Evolutionary conservation across 805 yeast genomes (phyloP).

Genomic region (Pichia occidentalis): DNA sequence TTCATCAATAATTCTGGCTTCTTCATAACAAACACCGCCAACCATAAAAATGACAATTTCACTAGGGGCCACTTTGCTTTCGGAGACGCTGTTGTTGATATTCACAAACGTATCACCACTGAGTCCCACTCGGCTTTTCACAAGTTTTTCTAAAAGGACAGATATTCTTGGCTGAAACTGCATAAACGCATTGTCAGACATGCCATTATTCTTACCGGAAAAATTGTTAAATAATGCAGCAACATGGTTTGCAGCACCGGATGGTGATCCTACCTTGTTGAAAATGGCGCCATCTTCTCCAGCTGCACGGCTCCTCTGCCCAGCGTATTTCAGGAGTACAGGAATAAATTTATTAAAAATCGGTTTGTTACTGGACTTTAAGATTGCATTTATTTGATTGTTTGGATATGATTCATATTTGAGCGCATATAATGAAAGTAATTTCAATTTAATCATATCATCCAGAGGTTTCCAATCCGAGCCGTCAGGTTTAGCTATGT

Average conservation of each 20-base stretch:
- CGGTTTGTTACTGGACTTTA: constrained; percentile 32
- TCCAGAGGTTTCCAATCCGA: constrained; percentile 32
- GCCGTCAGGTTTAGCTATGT: constrained; percentile 21
- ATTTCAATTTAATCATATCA: constrained; percentile 49
- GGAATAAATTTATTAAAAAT: constrained; percentile 36
- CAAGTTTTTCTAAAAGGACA: constrained; percentile 35
- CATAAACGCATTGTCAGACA: constrained; percentile 76
- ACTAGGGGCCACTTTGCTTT: constrained; percentile 37
- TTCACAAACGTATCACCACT: constrained; percentile 16
- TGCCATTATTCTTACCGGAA: constrained; percentile 32
- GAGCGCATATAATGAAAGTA: constrained; percentile 67
- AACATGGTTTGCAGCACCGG: constrained; percentile 19
- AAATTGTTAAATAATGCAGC: constrained; percentile 28
- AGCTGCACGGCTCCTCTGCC: constrained; percentile 36
- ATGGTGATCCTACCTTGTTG: constrained; percentile 17
- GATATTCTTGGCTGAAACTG: constrained; percentile 81
- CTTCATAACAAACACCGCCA: constrained; percentile 93
- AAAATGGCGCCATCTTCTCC: constrained; percentile 30
- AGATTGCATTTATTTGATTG: constrained; percentile 36
- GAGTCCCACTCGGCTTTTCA: constrained; percentile 33
- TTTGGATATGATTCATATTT: constrained; percentile 53
- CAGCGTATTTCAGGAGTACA: constrained; percentile 40
- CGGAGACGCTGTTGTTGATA: constrained; percentile 23
- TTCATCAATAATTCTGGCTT: constrained; percentile 74
- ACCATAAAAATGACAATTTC: constrained; percentile 67